Base-by-base conservation (phyloP, 1,284 basidiomycete species). In the Cryptococcus hybrid region DNA sequence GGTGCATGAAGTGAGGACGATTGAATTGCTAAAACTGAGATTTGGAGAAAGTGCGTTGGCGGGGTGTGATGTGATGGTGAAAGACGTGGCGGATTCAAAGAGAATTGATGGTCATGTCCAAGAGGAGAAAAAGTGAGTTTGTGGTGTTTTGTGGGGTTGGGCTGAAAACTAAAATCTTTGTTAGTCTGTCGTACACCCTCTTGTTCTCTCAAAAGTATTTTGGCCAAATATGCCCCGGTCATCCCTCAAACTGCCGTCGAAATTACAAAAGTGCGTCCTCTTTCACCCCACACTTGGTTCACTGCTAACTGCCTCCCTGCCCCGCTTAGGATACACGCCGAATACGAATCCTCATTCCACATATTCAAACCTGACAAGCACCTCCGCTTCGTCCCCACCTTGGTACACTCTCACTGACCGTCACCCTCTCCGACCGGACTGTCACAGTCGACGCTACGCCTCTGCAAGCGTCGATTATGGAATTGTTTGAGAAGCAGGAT, bases 11-110 rank as follows among this genome's bases (percentile, higher is more conserved):
- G 92, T 91, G 55, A 84, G 89, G 35, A 95, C 90, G 66, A 86
- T 96, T 57, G 92, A 96, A 75, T 89, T 94, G 52, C 79, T 97
- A 59, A 97, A 96, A 80, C 84, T 92, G 54, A 86, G 93, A 3
- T 97, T 97, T 67, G 93, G 93, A 18, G 93, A 97, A 70, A 83
- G 86, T 1, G 87, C 90, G 0, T 76, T 97, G 59, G 90, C 93
- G 72, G 88, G 92, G 1, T 95, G 92, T 80, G 93, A 97, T 72
- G 92, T 97, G 58, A 97, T 97, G 93, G 79, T 97, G 69, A 89
- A 87, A 69, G 93, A 97, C 75, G 89, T 97, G 85, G 88, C 90
- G 5, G 92, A 96, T 73, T 95, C 93, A 44, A 88, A 87, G 66
- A 84, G 91, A 43, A 89, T 88, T 52, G 89, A 97, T 72, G 84